Evolutionary conservation across 768 basidiomycete genomes (phyloP), one percentile per base, ranked within the genome.

Genomic region (Panaeolus papilionaceus): DNA sequence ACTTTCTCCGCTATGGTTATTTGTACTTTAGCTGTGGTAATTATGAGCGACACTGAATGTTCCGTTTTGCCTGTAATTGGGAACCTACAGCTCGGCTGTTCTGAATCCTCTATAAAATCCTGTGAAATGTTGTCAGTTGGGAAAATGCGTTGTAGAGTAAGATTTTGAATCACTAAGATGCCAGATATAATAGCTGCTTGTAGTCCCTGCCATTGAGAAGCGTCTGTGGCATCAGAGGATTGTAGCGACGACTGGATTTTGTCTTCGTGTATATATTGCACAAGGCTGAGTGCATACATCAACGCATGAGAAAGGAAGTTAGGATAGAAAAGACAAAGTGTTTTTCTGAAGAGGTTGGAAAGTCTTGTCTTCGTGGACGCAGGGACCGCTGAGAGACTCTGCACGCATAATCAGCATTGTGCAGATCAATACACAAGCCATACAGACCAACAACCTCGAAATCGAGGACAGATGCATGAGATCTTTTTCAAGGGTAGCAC

Each of bases 111-210:
- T 10, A 76, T 66, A 49, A 71, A 71, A 47, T 76, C 75, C 75
- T 75, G 47, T 37, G 28, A n/a, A n/a, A 47, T 20, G 39, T 23
- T 39, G 62, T 63, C 47, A 64, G 51, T 42, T n/a, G 38, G 37
- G 12, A 18, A 47, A 14, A 16, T 2, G 20, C 39, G n/a, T 6
- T 11, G 12, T 16, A 20, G 23, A 20, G 38, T 9, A 58, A 39
- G 18, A 28, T 7, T 65, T 33, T n/a, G 16, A 10, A 38, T 33
- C 37, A 76, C 75, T 61, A 74, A 63, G 39, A 76, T 66, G 7
- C 89, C 88, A 4, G 88, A 86, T 23, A 90, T 71, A n/a, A 89
- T 67, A 10, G 83, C 78, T 37, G 80, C 71, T 39, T 84, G 80
- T 11, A 83, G 76, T 12, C 66, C 68, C 73, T 88, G 85, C 88